phyloP scores from a whole-genome alignment of 2,329 filamentous ascomycete species.

The Tolypocladium capitatum region DNA sequence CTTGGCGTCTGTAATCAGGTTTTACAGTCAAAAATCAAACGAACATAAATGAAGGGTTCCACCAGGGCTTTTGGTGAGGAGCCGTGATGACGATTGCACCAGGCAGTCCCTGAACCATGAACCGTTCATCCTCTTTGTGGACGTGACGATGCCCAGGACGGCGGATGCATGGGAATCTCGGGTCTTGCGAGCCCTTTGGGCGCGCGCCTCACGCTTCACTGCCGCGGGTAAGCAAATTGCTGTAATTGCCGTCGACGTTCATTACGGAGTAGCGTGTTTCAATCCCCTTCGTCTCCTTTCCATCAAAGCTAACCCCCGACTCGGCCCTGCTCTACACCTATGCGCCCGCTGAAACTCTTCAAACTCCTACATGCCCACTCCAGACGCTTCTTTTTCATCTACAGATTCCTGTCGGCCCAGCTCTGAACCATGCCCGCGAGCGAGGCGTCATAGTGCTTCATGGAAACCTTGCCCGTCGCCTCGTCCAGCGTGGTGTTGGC shows the following conservation, averaged over 20 bases:
- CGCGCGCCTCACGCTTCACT: neutral
- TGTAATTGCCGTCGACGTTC: neutral
- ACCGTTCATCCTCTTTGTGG: neutral
- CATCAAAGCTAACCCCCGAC: neutral
- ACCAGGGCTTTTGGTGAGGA: conserved; percentile 15
- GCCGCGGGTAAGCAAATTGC: neutral
- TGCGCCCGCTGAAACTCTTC: neutral
- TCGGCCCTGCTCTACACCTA: neutral
- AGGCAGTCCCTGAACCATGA: neutral
- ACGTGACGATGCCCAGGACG: neutral
- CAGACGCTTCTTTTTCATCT: conserved; percentile 7
- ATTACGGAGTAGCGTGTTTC: too few relatives aligned
- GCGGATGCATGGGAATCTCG: neutral
- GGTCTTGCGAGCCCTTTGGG: too few relatives aligned
- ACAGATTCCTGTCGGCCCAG: conserved; percentile 51
- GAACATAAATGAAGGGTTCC: conserved; percentile 21
- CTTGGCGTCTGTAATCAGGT: conserved; percentile 55
- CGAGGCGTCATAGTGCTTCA: conserved; percentile 79
- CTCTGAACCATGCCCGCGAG: conserved; percentile 73
- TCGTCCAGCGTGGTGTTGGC: conserved; percentile 70
- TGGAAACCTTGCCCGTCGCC: conserved; percentile 52
- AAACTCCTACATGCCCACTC: neutral
- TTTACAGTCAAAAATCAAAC: conserved; percentile 44
- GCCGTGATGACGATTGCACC: conserved; percentile 16
- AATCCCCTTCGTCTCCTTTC: neutral